phyloP scores from a whole-genome alignment of 1,284 basidiomycete species.

The Melampsora larici-populina region DNA sequence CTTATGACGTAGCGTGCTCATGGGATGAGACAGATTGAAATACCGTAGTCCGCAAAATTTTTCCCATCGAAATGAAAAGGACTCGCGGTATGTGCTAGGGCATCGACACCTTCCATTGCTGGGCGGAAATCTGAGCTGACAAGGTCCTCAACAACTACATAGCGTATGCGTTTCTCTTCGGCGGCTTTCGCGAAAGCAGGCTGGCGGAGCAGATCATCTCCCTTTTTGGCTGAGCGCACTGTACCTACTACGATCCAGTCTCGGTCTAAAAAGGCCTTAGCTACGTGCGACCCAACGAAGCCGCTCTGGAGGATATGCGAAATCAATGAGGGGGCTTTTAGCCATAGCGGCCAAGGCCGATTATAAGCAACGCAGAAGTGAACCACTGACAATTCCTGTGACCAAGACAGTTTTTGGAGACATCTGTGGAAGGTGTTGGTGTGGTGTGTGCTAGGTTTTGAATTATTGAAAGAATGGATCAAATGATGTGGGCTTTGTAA shows the following conservation, averaged over 20 bases:
- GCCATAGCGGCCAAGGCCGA: too few species aligned
- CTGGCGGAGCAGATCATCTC: not conserved
- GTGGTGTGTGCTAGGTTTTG: too few species aligned
- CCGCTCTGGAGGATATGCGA: conserved; percentile 9
- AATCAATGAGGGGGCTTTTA: too few species aligned
- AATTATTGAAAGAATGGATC: too few species aligned
- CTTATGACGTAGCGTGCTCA: too few species aligned
- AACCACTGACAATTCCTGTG: too few species aligned
- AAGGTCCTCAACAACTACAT: conserved; percentile 3
- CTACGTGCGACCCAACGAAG: conserved; percentile 22
- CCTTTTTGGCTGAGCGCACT: conserved; percentile 8
- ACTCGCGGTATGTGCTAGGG: conserved; percentile 63
- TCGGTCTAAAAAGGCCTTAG: conserved; percentile 17
- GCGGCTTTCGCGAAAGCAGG: conserved; percentile 9
- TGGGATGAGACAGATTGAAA: not conserved
- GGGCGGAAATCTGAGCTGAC: conserved; percentile 62
- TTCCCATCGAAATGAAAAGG: conserved; percentile 56
- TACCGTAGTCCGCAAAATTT: conserved; percentile 55
- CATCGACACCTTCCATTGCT: conserved; percentile 66
- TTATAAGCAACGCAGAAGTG: too few species aligned
- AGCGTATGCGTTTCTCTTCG: not conserved
- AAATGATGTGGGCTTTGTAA: too few species aligned
- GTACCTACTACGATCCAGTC: conserved; percentile 22
- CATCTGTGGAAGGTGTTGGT: too few species aligned
- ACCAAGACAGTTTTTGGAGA: too few species aligned